A percentile compares a stretch with the other conserved stretches of the same genome.
phyloP scores from a whole-genome alignment of 2,329 filamentous ascomycete species.

The Epichloe bromicola region DNA sequence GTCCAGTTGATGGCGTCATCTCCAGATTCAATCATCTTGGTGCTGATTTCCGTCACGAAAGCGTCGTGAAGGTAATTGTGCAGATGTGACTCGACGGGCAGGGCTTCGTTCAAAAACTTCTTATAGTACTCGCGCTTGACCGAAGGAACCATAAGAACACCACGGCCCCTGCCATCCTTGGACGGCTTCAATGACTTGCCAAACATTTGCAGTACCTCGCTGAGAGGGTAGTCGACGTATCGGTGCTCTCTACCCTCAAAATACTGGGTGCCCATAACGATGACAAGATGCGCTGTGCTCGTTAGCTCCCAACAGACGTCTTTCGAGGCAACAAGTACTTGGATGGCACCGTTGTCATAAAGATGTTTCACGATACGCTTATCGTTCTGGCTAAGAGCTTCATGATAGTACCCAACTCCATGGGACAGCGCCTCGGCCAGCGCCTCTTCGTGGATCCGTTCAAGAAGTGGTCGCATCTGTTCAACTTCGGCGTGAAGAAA shows the following conservation, averaged over 20 bases:
- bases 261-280: constrained; percentile 96
- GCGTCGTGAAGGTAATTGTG: constrained; percentile 88
- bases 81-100: constrained; percentile 90
- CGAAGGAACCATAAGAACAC: constrained; percentile 90
- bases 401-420: constrained; percentile 94
- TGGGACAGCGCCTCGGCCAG: constrained; percentile 83
- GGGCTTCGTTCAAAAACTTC: constrained; percentile 92
- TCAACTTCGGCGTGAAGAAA: constrained; percentile 78
- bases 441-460: constrained; percentile 72
- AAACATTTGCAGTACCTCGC: constrained; percentile 95
- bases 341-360: constrained; percentile 78
- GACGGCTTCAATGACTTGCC: constrained; percentile 75
- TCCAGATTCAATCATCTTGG: constrained; percentile 85
- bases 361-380: constrained; percentile 90
- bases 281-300: constrained; percentile 74
- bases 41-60: constrained; percentile 94
- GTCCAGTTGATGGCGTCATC: constrained; percentile 98
- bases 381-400: constrained; percentile 77
- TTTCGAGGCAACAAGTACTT: constrained; percentile 62
- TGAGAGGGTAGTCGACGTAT: constrained; percentile 91
- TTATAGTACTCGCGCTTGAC: constrained; percentile 97
- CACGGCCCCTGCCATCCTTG: constrained; percentile 68
- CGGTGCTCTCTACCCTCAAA: constrained; percentile 94
- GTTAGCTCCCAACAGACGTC: constrained; percentile 96
- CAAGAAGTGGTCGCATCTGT: constrained; percentile 70